phyloP scores from a whole-genome alignment of 257 asterid species.

The Verbena officinalis region DNA sequence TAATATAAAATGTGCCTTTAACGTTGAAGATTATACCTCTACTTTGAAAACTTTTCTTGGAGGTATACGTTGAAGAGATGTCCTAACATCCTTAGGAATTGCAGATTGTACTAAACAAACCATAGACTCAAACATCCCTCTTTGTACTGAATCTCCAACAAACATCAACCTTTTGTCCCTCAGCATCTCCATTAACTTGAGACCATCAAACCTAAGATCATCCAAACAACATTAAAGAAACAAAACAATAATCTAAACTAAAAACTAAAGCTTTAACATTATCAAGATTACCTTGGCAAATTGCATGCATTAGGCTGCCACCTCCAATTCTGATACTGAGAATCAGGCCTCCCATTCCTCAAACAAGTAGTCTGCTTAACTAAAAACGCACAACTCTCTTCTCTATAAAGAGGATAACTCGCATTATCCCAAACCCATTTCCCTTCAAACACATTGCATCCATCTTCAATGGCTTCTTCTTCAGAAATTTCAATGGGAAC shows the following conservation, averaged over 20 bases:
- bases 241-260: not conserved
- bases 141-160: conserved; percentile 86
- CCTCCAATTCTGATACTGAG: conserved; percentile 83
- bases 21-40: too few species aligned
- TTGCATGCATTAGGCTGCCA: conserved; percentile 86
- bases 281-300: conserved; percentile 61
- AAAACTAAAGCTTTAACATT: not conserved
- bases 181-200: conserved; percentile 73
- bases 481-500: conserved; percentile 56
- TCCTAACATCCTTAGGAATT: conserved; percentile 48
- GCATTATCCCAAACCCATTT: conserved; percentile 74
- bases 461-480: conserved; percentile 60
- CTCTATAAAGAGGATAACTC: conserved; percentile 67
- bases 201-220: conserved; percentile 65
- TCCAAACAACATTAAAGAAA: too few species aligned
- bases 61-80: conserved; percentile 64
- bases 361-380: conserved; percentile 84
- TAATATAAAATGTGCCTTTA: too few species aligned
- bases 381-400: conserved; percentile 68
- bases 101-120: conserved; percentile 76
- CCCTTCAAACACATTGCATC: conserved; percentile 79
- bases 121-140: conserved; percentile 96
- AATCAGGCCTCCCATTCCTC: conserved; percentile 82
- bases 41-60: conserved; percentile 73
- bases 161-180: conserved; percentile 87